Conservation (phyloP, 2,329 filamentous ascomycete genomes). For the Fusarium pseudonygamai region DNA sequence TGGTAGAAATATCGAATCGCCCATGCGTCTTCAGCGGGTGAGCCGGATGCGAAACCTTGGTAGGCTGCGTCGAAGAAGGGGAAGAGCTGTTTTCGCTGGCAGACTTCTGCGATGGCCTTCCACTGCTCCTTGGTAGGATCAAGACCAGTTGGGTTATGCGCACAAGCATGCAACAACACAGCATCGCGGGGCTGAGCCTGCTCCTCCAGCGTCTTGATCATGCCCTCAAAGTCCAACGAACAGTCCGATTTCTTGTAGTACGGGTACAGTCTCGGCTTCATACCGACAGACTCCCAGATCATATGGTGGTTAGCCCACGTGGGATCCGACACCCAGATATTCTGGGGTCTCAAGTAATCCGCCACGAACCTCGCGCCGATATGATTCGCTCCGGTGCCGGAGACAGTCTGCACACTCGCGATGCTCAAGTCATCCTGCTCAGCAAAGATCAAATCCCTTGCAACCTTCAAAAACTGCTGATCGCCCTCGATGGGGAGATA, state of each 20-base stretch:
- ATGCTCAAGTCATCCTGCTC: slow-evolving; percentile 25
- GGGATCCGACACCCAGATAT: slow-evolving; percentile 91
- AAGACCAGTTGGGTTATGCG: slow-evolving; percentile 97
- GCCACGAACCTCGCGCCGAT: slow-evolving; percentile 91
- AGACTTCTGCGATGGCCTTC: slow-evolving; percentile 83
- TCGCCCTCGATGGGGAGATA: slow-evolving; percentile 38
- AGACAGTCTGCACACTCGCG: slow-evolving; percentile 87
- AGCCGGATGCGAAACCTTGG: slow-evolving; percentile 95
- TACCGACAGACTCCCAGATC: slow-evolving; percentile 90
- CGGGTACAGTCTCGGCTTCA: slow-evolving; percentile 83
- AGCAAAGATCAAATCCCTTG: slow-evolving; percentile 31
- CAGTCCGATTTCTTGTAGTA: slow-evolving; percentile 91
- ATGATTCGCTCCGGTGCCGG: slow-evolving; percentile 94
- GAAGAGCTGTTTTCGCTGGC: slow-evolving; percentile 83
- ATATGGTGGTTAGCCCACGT: slow-evolving; percentile 99
- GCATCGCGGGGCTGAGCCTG: slow-evolving; percentile 79
- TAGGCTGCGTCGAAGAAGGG: slow-evolving; percentile 99
- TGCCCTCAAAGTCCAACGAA: slow-evolving; percentile 89
- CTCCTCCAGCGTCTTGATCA: slow-evolving; percentile 74
- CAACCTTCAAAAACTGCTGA: slow-evolving; percentile 28
- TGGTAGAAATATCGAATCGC: slow-evolving; percentile 89
- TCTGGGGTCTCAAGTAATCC: slow-evolving; percentile 81
- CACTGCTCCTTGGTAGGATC: slow-evolving; percentile 94
- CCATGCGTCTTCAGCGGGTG: slow-evolving; percentile 83
- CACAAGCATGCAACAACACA: slow-evolving; percentile 91